A percentile compares a stretch with the other conserved stretches of the same genome.
phyloP scores from a whole-genome alignment of 345 rosid species.

The Punica granatum region DNA sequence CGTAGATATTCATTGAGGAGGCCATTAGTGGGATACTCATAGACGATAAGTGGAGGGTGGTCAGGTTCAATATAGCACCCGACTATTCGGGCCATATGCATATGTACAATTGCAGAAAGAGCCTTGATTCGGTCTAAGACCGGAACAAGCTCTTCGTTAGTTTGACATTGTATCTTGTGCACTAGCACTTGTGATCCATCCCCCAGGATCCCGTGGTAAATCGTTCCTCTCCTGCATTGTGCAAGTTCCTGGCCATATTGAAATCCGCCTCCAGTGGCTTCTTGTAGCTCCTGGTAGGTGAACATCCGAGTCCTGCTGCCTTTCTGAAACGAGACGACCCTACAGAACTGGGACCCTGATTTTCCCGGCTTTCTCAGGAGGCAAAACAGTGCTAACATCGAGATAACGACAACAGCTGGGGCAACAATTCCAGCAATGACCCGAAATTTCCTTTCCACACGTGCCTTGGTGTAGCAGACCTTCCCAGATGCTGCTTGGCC shows the following conservation, averaged over 20 bases:
- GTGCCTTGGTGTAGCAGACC: slow-evolving; percentile 33
- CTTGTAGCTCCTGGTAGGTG: slow-evolving; percentile 61
- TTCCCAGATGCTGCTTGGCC: slow-evolving; percentile 45
- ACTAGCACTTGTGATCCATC: slow-evolving; percentile 64
- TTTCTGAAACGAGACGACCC: slow-evolving; percentile 55
- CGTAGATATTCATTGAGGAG: slow-evolving; percentile 45
- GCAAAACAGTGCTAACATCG: slow-evolving; percentile 44
- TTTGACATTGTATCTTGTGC: slow-evolving; percentile 53
- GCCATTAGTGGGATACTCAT: slow-evolving; percentile 68
- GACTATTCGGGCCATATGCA: slow-evolving; percentile 56
- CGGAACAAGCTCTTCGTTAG: slow-evolving; percentile 46
- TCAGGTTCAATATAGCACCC: slow-evolving; percentile 62
- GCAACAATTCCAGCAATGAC: slow-evolving; percentile 55
- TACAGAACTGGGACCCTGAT: slow-evolving; percentile 27
- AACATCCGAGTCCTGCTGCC: slow-evolving; percentile 59
- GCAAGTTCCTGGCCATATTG: neutral
- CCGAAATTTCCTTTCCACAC: slow-evolving; percentile 30
- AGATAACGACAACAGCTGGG: slow-evolving; percentile 26
- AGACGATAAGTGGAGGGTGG: slow-evolving; percentile 45
- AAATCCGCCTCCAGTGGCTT: slow-evolving; percentile 43
- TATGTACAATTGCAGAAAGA: slow-evolving; percentile 45
- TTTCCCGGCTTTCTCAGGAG: slow-evolving; percentile 42
- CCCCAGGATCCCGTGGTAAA: slow-evolving; percentile 46
- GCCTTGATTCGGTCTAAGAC: slow-evolving; percentile 51
- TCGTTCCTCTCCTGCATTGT: slow-evolving; percentile 24